Evolutionary conservation across 306 rosid genomes (phyloP), one percentile per base, ranked within the genome.

Genomic region (Cercis canadensis): DNA sequence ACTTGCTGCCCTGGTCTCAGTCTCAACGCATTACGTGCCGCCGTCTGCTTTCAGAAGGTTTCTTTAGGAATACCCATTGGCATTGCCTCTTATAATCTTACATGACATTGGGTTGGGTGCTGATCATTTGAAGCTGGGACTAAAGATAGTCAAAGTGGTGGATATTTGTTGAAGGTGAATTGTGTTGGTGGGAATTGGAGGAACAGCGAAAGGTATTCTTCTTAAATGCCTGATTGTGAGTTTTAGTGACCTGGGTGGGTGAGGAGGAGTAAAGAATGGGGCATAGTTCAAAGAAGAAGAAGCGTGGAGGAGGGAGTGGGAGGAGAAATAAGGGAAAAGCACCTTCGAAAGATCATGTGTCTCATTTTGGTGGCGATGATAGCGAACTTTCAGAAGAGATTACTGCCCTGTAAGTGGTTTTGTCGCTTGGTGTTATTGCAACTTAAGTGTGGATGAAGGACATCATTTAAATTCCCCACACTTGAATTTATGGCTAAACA

Each of bases 371-470:
- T 18, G 21, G 11, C 40, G 86, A 80, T 39, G 91, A 88, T 41
- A 70, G 67, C 62, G 92, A 93, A 6, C 93, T 93, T n/a, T 75
- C 96, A 31, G 97, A 93, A 67, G 98, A 93, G 78, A 85, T 93
- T 54, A 93, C 98, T 17, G 98, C 97, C 70, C 47, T 93, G 97
- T 93, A 86, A 79, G 89, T 37, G 55, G 19, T 52, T 69, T 73
- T 50, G 44, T 54, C 78, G 59, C 74, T 47, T 50, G 50, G 39
- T 12, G 24, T 21, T 32, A 12, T 65, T 61, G 75, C 39, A 21
- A 18, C 65, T 59, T 37, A 36, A 16, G 14, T 1, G 11, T 17
- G 18, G 62, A 58, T n/a, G 64, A 36, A 44, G 14, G 57, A 10
- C 21, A 33, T 39, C 11, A 16, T n/a, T 33, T 31, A 31, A 64